Evolutionary conservation across 140 eudicot genomes (phyloP), one percentile per base, ranked within the genome.

Genomic region (Bidens hawaiensis): DNA sequence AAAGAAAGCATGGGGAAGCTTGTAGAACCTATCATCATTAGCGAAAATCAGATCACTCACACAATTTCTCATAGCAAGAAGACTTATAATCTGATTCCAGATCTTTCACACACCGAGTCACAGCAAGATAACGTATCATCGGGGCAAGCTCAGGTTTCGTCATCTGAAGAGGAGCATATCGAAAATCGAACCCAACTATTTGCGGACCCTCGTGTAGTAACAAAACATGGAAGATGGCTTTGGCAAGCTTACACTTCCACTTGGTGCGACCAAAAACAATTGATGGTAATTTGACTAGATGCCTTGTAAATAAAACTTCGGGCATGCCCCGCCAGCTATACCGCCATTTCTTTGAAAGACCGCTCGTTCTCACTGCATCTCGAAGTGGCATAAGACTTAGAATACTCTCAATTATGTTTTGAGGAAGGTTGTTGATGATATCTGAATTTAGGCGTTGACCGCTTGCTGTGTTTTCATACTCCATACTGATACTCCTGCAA

Each of bases 341-440:
- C 26, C 81, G 56, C 81, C 76, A 76, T 26, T 76, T 62, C 18
- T 34, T 33, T 7, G 76, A 76, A 63, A 76, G 11, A 40, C 63
- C 33, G 41, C 81, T 76, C 8, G 73, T 63, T 30, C 76, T 63
- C 9, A 76, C 65, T 23, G 69, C 76, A 8, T 76, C 73, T 11
- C 64, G 72, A 4, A 76, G 34, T 28, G 76, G 73, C 73, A 76
- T 47, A 54, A 51, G 25, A 17, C 57, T 56, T 4, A 76, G 72
- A 36, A 36, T 36, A 36, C 11, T 14, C 11, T 36, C 42, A 36
- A 36, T 36, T 6, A 36, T 36, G 42, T 36, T 36, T 36, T 9
- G 42, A 36, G 42, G 42, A 36, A 36, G 42, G 42, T 13, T 36
- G 42, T 14, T 36, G 42, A 36, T 36, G 42, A 36, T 9, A 36